Percentiles rank a stretch among this genome's conserved stretches.
These are phyloP conservation scores for Phytophthora pistaciae DNA, from an alignment of 352 stramenopile genomes.

Conservation along the genomic window DNA sequence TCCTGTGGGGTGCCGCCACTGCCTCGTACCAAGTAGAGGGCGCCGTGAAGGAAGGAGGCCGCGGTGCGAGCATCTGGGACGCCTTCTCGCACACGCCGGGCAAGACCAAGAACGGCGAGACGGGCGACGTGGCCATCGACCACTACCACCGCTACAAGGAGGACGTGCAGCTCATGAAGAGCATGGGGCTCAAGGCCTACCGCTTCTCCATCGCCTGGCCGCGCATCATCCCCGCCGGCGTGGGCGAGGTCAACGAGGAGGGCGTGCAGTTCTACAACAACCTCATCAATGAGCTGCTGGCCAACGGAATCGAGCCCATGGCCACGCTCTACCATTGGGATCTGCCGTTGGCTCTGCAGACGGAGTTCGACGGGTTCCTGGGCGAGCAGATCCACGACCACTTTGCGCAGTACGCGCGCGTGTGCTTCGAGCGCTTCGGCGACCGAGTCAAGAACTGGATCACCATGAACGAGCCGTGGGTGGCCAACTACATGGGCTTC, in stretches of 20 bases:
- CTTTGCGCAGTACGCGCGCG: conserved; percentile 84
- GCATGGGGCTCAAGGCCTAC: conserved; percentile 90
- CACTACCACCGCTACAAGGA: conserved; percentile 92
- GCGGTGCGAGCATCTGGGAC: conserved; percentile 92
- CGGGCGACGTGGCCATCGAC: conserved; percentile 89
- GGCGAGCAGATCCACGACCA: conserved; percentile 48
- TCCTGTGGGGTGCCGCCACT: conserved; percentile 89
- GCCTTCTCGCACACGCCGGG: conserved; percentile 75
- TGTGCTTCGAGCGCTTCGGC: conserved; percentile 92
- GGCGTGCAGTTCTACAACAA: conserved; percentile 93
- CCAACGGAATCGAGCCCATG: conserved; percentile 83
- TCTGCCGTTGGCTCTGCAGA: conserved; percentile 61
- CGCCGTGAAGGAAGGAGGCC: conserved; percentile 76
- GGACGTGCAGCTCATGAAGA: conserved; percentile 94
- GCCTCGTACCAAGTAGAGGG: conserved; percentile 95
- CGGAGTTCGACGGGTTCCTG: conserved; percentile 78
- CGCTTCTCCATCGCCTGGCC: conserved; percentile 93
- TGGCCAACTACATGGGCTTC: conserved; percentile 85
- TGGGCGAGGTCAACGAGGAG: conserved; percentile 76
- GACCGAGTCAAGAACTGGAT: conserved; percentile 94
- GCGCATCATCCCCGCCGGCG: conserved; percentile 91
- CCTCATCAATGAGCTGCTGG: conserved; percentile 89
- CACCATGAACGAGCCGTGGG: conserved; percentile 94
- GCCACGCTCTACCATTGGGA: conserved; percentile 93
- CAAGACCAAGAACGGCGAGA: conserved; percentile 79